Evolutionary conservation across 2,329 filamentous ascomycete species (phyloP), one percentile per base, ranked within the genome.

Genomic region (Pseudogymnoascus sp.): DNA sequence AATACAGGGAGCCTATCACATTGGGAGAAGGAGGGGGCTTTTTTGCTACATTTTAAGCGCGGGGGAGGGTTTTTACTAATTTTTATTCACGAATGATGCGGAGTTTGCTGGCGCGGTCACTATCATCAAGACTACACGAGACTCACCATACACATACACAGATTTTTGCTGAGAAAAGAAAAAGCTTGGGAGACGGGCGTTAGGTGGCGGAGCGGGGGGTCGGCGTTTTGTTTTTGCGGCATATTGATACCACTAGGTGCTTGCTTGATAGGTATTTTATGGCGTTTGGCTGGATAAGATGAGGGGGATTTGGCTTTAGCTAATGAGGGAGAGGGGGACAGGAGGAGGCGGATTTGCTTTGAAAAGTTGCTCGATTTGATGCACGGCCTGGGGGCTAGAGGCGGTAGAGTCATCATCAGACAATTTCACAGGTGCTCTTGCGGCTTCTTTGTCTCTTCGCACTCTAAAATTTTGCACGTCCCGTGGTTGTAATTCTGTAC

Each of bases 81-180:
- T 55, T 52, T 55, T 33, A 55, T 55, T 55, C 49, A 55, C 49
- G 49, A 33, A 55, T 55, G 28, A 55, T 55, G 49, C 49, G 9
- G 28, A 18, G 28, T 33, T 55, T 55, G 4, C 28, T 55, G 49
- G 28, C 28, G 49, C n/a, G 16, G 49, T 55, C 25, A 33, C 25
- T 21, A 33, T 18, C 43, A 31, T 52, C 16, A 55, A 55, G 49
- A 33, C 49, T 55, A 55, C 14, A 52, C 49, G 28, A 55, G 49
- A 55, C 49, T 35, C 49, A 55, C 49, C 49, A 55, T 55, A 55
- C 49, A 55, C 49, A 33, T 55, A 55, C 49, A 55, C 28, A 5
- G 16, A 55, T 33, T 28, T 28, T 52, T 55, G 28, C 28, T 16
- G 5, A 55, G 43, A 23, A 55, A 23, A 23, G n/a, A 31, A 55